Percentiles rank a stretch among this genome's conserved stretches.
phyloP scores from a whole-genome alignment of 2,329 filamentous ascomycete species.

The Epichloe elymi region DNA sequence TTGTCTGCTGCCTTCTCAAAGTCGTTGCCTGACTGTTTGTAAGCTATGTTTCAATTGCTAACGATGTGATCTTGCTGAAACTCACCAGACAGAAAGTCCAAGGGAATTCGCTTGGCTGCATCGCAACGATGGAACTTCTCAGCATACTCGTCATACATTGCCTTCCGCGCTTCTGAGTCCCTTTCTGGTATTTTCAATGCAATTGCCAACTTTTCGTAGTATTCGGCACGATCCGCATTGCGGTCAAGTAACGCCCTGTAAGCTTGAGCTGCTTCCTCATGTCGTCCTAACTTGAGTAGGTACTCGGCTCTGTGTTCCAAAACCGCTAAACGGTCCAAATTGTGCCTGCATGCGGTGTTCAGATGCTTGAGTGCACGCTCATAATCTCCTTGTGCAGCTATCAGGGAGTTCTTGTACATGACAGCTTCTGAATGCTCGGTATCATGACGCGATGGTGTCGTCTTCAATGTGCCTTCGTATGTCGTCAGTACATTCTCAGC shows the following conservation, averaged over 20 bases:
- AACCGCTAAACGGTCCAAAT: conserved; percentile 70
- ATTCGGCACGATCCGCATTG: conserved; percentile 75
- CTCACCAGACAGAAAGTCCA: conserved; percentile 73
- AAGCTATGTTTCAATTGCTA: conserved; percentile 6
- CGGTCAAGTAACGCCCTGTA: conserved; percentile 73
- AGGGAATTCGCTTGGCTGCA: conserved; percentile 69
- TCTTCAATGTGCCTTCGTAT: conserved; percentile 87
- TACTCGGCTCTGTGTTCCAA: conserved; percentile 82
- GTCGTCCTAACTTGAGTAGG: conserved; percentile 60
- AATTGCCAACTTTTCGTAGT: conserved; percentile 68
- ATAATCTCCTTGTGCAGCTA: conserved; percentile 76
- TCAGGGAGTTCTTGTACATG: conserved; percentile 90
- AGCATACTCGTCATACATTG: conserved; percentile 65
- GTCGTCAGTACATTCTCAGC: conserved; percentile 85
- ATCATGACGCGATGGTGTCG: conserved; percentile 61
- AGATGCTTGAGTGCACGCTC: conserved; percentile 78
- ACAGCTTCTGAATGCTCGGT: conserved; percentile 88
- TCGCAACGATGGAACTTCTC: conserved; percentile 73
- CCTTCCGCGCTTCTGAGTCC: conserved; percentile 52
- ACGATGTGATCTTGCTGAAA: not conserved
- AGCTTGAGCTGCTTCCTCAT: conserved; percentile 67
- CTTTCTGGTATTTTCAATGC: conserved; percentile 47
- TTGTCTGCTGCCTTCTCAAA: conserved; percentile 66
- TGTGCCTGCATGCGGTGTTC: conserved; percentile 61
- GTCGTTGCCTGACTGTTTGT: conserved; percentile 46